phyloP scores from a whole-genome alignment of 495 filamentous ascomycete genomes.

The Aspergillus sparsus region DNA sequence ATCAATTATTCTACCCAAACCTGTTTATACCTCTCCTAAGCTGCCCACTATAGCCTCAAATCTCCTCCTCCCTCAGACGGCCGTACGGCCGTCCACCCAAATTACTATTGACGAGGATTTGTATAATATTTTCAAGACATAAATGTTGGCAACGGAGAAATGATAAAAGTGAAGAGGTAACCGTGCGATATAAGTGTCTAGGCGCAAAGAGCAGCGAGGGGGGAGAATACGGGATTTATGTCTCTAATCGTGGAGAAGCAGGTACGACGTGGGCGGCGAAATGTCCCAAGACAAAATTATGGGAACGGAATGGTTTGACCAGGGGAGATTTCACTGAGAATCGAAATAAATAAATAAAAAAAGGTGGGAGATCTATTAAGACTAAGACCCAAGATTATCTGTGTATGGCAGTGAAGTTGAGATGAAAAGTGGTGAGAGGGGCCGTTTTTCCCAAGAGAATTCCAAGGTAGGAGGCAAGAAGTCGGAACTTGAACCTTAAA shows the following conservation, averaged over 20 bases:
- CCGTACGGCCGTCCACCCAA: constrained; percentile 50
- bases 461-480: constrained; percentile 14
- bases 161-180: background rate
- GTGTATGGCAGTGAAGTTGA: background rate
- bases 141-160: background rate
- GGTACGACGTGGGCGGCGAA: background rate
- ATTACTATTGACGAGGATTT: constrained; percentile 28
- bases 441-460: background rate
- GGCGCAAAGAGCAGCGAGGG: background rate
- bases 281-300: background rate
- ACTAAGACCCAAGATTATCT: background rate
- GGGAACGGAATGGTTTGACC: background rate
- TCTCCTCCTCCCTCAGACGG: constrained; percentile 47
- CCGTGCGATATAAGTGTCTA: background rate
- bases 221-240: background rate
- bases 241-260: background rate
- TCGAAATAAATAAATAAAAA: no score
- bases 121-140: constrained; percentile 25
- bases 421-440: background rate
- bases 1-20: background rate
- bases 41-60: constrained; percentile 23
- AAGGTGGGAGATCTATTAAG: constrained; percentile 7
- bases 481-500: background rate
- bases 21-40: background rate
- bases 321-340: background rate